Evolutionary conservation across 2,329 filamentous ascomycete species (phyloP), one percentile per base, ranked within the genome.

Genomic region (Gyromitra esculenta): DNA sequence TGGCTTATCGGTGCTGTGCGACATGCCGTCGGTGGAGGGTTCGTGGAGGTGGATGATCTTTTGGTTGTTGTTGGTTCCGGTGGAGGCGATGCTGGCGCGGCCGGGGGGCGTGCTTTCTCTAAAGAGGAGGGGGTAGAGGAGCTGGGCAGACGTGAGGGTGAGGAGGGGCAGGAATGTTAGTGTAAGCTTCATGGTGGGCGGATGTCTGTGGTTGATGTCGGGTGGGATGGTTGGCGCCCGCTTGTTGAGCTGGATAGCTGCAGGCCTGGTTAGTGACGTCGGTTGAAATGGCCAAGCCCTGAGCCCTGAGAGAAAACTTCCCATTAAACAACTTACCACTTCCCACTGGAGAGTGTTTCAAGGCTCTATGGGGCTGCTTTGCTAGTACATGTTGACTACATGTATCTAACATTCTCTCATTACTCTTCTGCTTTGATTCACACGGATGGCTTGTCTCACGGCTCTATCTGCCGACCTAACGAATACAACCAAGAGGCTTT

Each of bases 11-110:
- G 18, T 11, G 52, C 73, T 72, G 54, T 65, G 52, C 1, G 88
- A 87, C 88, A 90, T 76, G 69, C 67, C 60, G 56, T 71, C 43
- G 18, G 69, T 70, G 74, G 18, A 7, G 60, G 41, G 31, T 69
- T 66, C 48, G 37, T 65, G 37, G 5, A 41, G 18, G 18, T 65
- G 56, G 37, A 73, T 64, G 41, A 48, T 54, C 6, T 71, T 72
- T 63, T 76, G 74, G 72, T 77, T 63, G 72, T 77, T 63, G 77
- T 68, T 65, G 79, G 75, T 66, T 15, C 65, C 39, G 21, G 57
- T 41, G n/a, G 71, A 39, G 18, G 57, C 21, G 48, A 59, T 31
- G 37, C 18, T 57, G 2, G 60, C 41, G 41, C 43, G 48, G 60
- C 60, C 48, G 39, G 70, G 69, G 15, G 64, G 15, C 13, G 21